Conservation (phyloP, 2,329 filamentous ascomycete genomes). For the Ceratocystiopsis sp. region DNA sequence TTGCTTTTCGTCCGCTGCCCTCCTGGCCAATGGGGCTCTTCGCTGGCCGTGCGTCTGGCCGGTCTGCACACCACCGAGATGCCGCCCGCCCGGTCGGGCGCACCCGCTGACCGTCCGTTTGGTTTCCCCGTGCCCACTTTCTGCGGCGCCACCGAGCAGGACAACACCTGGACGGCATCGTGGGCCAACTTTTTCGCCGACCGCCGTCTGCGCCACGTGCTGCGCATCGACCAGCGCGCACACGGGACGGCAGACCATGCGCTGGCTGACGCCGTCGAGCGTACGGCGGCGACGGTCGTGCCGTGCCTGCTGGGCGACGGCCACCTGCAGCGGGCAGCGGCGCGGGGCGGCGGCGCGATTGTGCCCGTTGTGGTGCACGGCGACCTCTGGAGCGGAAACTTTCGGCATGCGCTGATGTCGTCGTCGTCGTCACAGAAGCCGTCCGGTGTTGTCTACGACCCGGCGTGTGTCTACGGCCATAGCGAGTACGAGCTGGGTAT, state of each 20-base stretch:
- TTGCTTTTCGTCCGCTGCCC: constrained; percentile 21
- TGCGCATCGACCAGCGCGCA: constrained; percentile 36
- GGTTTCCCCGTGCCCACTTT: constrained; percentile 76
- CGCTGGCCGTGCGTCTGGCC: constrained; percentile 60
- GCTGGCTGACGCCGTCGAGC: constrained; percentile 46
- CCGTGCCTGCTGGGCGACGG: constrained; percentile 56
- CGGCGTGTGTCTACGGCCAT: constrained; percentile 68
- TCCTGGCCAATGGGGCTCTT: constrained; percentile 11
- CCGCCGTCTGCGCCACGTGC: constrained; percentile 50
- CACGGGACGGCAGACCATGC: constrained; percentile 46
- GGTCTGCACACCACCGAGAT: constrained; percentile 50
- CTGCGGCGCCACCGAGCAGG: constrained; percentile 70
- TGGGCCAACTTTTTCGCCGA: constrained; percentile 84
- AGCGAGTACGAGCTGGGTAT: constrained; percentile 84
- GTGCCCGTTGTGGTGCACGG: constrained; percentile 75
- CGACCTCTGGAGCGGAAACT: constrained; percentile 87
- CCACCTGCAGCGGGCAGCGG: constrained; percentile 26
- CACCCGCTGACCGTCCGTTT: constrained; percentile 47
- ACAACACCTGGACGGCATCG: constrained; percentile 53
- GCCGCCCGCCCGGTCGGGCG: constrained; percentile 47
- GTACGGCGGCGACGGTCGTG: constrained; percentile 46
- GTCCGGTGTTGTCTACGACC: constrained; percentile 61
- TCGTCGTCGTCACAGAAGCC: constrained; percentile 12
- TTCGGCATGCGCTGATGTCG: constrained; percentile 30
- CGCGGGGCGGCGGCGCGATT: constrained; percentile 28